Conservation (phyloP, 768 basidiomycete genomes). For the Collybiopsis confluens region DNA sequence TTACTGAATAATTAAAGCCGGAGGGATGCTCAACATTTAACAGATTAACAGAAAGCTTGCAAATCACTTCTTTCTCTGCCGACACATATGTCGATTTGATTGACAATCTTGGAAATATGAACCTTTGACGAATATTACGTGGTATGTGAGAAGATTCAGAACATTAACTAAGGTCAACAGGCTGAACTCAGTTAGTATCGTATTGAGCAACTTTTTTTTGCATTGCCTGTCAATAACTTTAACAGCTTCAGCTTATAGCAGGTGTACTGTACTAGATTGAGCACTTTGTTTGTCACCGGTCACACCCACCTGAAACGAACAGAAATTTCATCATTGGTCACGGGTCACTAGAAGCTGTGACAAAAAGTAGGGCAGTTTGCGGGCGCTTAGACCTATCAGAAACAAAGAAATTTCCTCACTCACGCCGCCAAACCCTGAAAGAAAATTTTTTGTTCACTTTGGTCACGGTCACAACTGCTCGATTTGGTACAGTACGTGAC, state of each 20-base stretch:
- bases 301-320: too few relatives aligned
- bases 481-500: too few relatives aligned
- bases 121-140: background rate
- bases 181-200: background rate
- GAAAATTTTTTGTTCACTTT: too few relatives aligned
- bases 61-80: slow-evolving; percentile 10
- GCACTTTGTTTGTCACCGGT: too few relatives aligned
- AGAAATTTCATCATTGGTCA: too few relatives aligned
- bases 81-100: slow-evolving; percentile 13
- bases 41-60: slow-evolving; percentile 8
- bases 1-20: background rate
- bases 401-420: too few relatives aligned
- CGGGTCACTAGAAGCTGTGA: too few relatives aligned
- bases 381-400: too few relatives aligned
- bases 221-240: background rate
- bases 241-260: background rate
- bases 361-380: too few relatives aligned
- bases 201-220: background rate
- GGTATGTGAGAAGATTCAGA: background rate
- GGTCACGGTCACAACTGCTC: too few relatives aligned
- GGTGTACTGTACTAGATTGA: too few relatives aligned
- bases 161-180: background rate
- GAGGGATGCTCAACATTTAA: background rate
- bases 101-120: slow-evolving; percentile 4
- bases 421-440: too few relatives aligned